Conservation (phyloP, 805 yeast genomes). For the Nakazawaea sp. region DNA sequence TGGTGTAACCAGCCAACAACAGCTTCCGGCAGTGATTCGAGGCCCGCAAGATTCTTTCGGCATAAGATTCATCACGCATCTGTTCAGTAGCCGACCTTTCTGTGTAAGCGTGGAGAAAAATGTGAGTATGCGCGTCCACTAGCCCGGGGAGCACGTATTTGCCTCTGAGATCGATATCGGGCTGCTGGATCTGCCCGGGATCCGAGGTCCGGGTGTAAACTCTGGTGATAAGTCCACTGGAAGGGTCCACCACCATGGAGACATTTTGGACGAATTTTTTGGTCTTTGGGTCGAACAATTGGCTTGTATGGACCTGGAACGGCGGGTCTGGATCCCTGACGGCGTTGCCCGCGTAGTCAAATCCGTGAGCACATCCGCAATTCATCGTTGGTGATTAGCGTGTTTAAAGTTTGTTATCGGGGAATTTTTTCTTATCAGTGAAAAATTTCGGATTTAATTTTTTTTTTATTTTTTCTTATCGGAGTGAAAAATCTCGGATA, state of each 20-base stretch:
- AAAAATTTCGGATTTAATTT: background rate
- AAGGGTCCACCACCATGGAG: constrained; percentile 16
- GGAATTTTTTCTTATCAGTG: background rate
- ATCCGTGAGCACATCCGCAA: background rate
- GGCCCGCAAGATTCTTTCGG: constrained; percentile 20
- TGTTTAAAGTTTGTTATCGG: background rate
- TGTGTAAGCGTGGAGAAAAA: constrained; percentile 22
- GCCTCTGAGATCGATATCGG: constrained; percentile 19
- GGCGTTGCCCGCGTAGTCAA: constrained; percentile 1
- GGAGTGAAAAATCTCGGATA: no score
- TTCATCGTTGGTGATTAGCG: background rate
- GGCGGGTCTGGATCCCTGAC: background rate
- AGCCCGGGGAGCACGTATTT: constrained; percentile 20
- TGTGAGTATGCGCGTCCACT: constrained; percentile 24
- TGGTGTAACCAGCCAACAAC: constrained; percentile 20
- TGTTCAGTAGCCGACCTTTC: constrained; percentile 20
- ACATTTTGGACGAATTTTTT: constrained; percentile 13
- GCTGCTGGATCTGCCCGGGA: constrained; percentile 2
- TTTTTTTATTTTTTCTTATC: background rate
- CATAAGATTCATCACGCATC: constrained; percentile 21
- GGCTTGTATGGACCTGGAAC: constrained; percentile 17
- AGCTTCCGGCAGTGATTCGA: constrained; percentile 20
- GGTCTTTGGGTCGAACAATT: constrained; percentile 16
- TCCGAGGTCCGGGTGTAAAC: constrained; percentile 9
- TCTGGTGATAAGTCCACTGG: constrained; percentile 15